Percentiles rank a stretch among this genome's conserved stretches.
Evolutionary conservation across 1,284 basidiomycete species (phyloP).

Genomic region (Neonothopanus nambi): DNA sequence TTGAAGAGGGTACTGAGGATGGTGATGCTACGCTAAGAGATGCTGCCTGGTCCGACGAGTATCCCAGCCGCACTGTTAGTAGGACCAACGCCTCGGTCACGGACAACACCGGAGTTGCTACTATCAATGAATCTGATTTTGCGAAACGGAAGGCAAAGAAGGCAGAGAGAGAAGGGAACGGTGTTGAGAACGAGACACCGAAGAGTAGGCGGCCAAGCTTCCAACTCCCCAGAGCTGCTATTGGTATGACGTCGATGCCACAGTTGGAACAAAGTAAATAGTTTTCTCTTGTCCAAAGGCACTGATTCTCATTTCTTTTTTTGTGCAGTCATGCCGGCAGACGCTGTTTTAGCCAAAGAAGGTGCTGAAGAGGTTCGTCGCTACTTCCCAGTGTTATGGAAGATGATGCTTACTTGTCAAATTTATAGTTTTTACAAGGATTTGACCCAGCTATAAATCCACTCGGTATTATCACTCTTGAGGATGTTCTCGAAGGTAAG

Average conservation of each 20-base stretch:
- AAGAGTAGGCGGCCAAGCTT: slow-evolving; percentile 43
- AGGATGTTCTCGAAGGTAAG: slow-evolving; percentile 86
- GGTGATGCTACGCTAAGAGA: slow-evolving; percentile 3
- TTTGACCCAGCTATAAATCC: slow-evolving; percentile 77
- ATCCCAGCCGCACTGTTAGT: slow-evolving; percentile 17
- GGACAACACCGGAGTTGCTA: background rate
- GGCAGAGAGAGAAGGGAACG: background rate
- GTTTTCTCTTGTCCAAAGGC: too few species aligned
- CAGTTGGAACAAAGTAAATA: slow-evolving; percentile 70
- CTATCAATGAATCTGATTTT: background rate
- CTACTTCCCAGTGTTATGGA: background rate
- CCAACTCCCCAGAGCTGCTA: slow-evolving; percentile 38
- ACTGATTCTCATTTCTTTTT: too few species aligned
- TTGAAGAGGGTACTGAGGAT: slow-evolving; percentile 1
- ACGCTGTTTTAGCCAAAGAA: slow-evolving; percentile 72
- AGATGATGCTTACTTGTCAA: background rate
- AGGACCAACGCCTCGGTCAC: too few species aligned
- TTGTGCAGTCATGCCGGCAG: slow-evolving; percentile 83
- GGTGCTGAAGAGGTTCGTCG: slow-evolving; percentile 62
- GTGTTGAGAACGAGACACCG: slow-evolving; percentile 15
- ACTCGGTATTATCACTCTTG: slow-evolving; percentile 90
- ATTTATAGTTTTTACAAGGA: slow-evolving; percentile 64
- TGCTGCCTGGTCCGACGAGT: too few species aligned
- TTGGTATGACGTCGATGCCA: slow-evolving; percentile 39
- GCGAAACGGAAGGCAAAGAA: background rate